Conservation (phyloP, 2,329 filamentous ascomycete species). For the Escovopsis sp. region DNA sequence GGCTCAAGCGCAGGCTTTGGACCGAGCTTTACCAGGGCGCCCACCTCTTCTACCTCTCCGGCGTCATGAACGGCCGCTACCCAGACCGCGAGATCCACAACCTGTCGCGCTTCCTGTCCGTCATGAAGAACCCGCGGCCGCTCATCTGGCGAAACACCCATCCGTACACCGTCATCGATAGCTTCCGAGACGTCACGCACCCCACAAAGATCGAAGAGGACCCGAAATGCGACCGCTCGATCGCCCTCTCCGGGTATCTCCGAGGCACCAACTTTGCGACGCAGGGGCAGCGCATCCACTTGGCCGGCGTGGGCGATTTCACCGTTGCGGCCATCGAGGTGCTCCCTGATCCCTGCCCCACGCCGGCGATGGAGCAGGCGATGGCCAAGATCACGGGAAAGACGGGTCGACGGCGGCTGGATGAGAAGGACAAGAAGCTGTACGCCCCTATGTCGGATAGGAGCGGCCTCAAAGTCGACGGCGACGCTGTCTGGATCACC, state of each 20-base stretch:
- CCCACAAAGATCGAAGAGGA: constrained; percentile 83
- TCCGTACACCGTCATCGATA: constrained; percentile 84
- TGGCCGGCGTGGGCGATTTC: constrained; percentile 84
- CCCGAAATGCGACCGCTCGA: constrained; percentile 74
- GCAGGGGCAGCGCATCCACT: constrained; percentile 71
- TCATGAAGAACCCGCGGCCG: constrained; percentile 99
- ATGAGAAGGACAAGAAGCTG: constrained; percentile 91
- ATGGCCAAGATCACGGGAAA: constrained; percentile 75
- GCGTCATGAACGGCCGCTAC: constrained; percentile 91
- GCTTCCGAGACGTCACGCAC: constrained; percentile 88
- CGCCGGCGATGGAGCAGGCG: constrained; percentile 77
- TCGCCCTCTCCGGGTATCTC: constrained; percentile 86
- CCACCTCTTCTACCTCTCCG: constrained; percentile 91
- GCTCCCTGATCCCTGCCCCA: constrained; percentile 88
- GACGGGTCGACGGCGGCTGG: constrained; percentile 61
- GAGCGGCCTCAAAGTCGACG: constrained; percentile 87
- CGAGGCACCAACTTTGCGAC: constrained; percentile 88
- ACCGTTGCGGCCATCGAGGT: constrained; percentile 71
- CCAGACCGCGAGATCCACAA: constrained; percentile 96
- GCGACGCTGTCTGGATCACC: constrained; percentile 86
- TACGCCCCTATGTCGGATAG: constrained; percentile 98
- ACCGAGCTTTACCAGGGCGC: constrained; percentile 93
- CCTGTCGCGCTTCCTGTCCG: constrained; percentile 80
- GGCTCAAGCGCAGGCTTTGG: constrained; percentile 91
- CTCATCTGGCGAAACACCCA: constrained; percentile 93